phyloP scores from a whole-genome alignment of 108 stramenopile genomes.

The Licmophora abbreviata region DNA sequence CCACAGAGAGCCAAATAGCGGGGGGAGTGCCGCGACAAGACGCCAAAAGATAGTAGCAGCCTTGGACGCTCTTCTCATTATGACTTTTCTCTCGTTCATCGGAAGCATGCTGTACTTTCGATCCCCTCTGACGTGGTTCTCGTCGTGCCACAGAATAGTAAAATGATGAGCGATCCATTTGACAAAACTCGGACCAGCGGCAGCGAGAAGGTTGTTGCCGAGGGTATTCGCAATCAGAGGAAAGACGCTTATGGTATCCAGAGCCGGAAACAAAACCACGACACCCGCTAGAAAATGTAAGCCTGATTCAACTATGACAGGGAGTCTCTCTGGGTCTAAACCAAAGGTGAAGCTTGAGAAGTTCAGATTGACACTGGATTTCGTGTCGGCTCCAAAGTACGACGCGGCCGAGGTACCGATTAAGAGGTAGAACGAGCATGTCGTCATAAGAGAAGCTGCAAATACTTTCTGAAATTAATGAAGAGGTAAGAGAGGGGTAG shows the following conservation, averaged over 20 bases:
- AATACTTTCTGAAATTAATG: conserved; percentile 14
- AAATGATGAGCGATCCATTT: conserved; percentile 9
- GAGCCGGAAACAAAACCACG: conserved; percentile 42
- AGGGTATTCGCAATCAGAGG: conserved; percentile 49
- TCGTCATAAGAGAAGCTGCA: conserved; percentile 25
- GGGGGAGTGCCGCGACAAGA: conserved; percentile 39
- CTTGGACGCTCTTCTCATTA: conserved; percentile 2
- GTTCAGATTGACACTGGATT: conserved; percentile 33
- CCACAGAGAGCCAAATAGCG: conserved; percentile 19
- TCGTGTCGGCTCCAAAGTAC: conserved; percentile 31
- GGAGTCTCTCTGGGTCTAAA: conserved; percentile 2
- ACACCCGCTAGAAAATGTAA: conserved; percentile 11
- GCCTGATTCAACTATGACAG: background rate
- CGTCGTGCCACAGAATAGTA: background rate
- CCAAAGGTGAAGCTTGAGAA: conserved; percentile 38
- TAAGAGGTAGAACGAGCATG: conserved; percentile 23
- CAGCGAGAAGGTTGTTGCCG: conserved; percentile 28
- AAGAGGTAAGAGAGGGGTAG: background rate
- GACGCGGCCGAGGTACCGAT: conserved; percentile 19
- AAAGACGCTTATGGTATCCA: conserved; percentile 39
- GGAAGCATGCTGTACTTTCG: no score
- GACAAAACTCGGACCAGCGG: conserved; percentile 3
- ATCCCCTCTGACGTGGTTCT: background rate
- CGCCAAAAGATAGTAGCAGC: conserved; percentile 18
- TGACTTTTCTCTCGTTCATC: conserved; percentile 6